phyloP scores from a whole-genome alignment of 2,329 filamentous ascomycete genomes.

The Chaetomiaceae sp. region DNA sequence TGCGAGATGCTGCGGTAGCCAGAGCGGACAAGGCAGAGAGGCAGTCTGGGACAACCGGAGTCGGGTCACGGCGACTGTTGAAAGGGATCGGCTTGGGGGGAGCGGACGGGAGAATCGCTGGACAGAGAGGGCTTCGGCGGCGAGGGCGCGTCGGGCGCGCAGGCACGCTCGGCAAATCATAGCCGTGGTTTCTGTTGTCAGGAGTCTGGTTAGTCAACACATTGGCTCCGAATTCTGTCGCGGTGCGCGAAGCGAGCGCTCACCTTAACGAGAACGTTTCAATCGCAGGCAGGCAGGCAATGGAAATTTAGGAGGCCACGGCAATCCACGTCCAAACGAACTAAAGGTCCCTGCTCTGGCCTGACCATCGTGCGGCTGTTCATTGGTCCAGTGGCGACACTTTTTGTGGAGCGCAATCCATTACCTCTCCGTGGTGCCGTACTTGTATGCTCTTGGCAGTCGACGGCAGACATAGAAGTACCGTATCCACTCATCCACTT shows the following conservation, averaged over 20 bases:
- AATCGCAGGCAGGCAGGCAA: neutral
- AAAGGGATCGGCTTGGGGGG: constrained; percentile 8
- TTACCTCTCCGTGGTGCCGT: no score
- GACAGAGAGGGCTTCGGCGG: constrained; percentile 3
- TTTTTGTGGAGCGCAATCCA: constrained; percentile 4
- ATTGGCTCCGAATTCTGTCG: neutral
- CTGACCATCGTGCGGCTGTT: neutral
- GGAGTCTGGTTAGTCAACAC: neutral
- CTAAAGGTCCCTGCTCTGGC: neutral
- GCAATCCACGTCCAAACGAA: neutral
- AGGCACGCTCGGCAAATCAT: constrained; percentile 25
- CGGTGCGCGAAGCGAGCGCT: neutral
- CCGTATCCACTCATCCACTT: no score
- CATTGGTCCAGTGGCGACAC: constrained; percentile 7
- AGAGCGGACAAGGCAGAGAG: neutral
- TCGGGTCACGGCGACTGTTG: constrained; percentile 1
- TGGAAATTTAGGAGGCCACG: neutral
- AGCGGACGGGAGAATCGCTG: constrained; percentile 4
- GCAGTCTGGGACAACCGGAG: neutral
- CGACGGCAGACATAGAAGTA: no score
- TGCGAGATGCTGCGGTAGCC: neutral
- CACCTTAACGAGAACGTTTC: neutral
- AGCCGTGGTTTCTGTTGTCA: neutral
- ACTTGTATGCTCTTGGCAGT: neutral
- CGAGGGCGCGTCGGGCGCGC: constrained; percentile 14